Evolutionary conservation across 2,329 filamentous ascomycete genomes (phyloP).

Genomic region (Colletotrichum lini): DNA sequence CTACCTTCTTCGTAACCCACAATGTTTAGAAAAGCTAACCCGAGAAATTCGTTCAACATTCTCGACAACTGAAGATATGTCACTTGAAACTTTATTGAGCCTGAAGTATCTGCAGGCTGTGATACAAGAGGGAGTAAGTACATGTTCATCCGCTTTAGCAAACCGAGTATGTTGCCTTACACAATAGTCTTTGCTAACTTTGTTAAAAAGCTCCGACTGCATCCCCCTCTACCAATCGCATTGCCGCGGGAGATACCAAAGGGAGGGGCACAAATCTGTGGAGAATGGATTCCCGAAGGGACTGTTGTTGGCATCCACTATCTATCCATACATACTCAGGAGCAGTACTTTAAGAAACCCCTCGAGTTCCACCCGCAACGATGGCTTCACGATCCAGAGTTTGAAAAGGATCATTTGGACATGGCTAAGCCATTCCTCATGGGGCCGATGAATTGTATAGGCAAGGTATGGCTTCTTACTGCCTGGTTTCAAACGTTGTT

Average conservation of each 20-base stretch:
- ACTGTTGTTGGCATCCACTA: neutral
- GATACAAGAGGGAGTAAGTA: neutral
- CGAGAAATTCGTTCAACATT: neutral
- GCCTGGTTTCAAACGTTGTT: neutral
- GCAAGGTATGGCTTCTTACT: neutral
- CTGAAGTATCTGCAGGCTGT: neutral
- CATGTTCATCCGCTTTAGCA: neutral
- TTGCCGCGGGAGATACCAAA: neutral
- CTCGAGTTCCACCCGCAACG: neutral
- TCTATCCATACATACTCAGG: neutral
- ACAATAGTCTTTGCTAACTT: too few relatives aligned
- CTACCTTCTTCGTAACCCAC: slow-evolving; percentile 15
- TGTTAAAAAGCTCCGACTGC: neutral
- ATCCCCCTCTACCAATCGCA: neutral
- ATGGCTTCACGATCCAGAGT: neutral
- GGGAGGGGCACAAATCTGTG: neutral
- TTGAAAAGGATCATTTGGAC: neutral
- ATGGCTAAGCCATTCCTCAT: neutral
- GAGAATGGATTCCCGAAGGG: neutral
- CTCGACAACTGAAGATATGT: neutral
- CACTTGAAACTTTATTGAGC: neutral
- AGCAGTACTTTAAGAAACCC: neutral
- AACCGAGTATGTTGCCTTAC: too few relatives aligned
- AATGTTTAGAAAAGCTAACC: neutral
- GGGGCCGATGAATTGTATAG: neutral